Evolutionary conservation across 2,329 filamentous ascomycete species (phyloP).

Genomic region (Diplodia intermedia): DNA sequence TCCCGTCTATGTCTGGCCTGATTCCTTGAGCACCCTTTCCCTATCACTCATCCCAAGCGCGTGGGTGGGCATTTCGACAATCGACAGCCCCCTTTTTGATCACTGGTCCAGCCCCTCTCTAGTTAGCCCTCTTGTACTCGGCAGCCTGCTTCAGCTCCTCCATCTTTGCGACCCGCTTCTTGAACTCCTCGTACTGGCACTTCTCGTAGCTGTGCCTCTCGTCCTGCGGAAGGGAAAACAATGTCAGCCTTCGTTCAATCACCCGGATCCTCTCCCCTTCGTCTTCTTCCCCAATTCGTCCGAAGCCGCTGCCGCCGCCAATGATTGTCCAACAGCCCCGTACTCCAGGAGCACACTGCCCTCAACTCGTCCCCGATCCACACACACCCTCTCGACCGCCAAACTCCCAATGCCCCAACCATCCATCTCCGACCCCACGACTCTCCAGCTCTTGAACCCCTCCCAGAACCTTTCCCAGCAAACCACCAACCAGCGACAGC

Average conservation of each 20-base stretch:
- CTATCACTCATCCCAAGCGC: not conserved
- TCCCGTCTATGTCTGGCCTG: slow-evolving; percentile 4
- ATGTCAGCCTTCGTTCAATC: not conserved
- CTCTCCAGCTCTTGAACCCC: not conserved
- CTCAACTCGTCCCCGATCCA: not conserved
- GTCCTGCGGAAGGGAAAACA: slow-evolving; percentile 34
- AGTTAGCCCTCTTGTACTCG: slow-evolving; percentile 86
- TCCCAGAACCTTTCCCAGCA: not conserved
- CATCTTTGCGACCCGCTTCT: slow-evolving; percentile 98
- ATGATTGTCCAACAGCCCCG: not conserved
- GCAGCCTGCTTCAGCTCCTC: slow-evolving; percentile 89
- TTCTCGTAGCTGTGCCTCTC: slow-evolving; percentile 99
- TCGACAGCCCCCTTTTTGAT: not conserved
- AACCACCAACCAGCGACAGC: not conserved
- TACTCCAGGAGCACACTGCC: not conserved
- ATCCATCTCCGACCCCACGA: too few relatives aligned
- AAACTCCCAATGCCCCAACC: not conserved
- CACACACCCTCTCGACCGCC: too few relatives aligned
- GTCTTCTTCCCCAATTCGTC: not conserved
- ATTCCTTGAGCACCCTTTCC: not conserved
- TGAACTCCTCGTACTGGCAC: slow-evolving; percentile 99
- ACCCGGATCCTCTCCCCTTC: not conserved
- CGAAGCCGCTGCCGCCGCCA: not conserved
- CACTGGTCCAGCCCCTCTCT: slow-evolving; percentile 22
- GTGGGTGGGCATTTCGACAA: not conserved